Base-by-base conservation (phyloP, 352 stramenopile genomes). In the Phytophthora aleatoria region DNA sequence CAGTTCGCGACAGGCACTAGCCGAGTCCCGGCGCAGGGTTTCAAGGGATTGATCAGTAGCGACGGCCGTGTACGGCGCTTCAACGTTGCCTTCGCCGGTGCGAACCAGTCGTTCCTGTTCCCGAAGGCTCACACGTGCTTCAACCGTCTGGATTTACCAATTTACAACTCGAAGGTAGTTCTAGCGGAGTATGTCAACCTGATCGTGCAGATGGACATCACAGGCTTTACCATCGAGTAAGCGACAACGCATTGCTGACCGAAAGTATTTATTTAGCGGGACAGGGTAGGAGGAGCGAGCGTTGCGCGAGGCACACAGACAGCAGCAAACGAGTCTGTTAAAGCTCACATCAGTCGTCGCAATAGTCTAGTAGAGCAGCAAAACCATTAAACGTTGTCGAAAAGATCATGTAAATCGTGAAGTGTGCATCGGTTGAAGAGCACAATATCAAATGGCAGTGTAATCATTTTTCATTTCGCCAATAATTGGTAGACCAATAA, bases 191-290 rank as follows among this genome's bases (percentile, higher is more conserved):
- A 94, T 62, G 49, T 92, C 38, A 87, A 83, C 43, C 59, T 91
- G 57, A 97, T 98, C 28, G 98, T 99, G 42, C 94, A 97, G 59
- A 99, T 99, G 95, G 95, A 98, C 64, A 91, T 97, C 60, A 98
- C 95, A 8, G 95, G 97, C 31, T 99, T 99, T 73, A 92, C 82
- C 24, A 90, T 91, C 61, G 85, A 94, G 69, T 92, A 79, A 75
- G 50, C 12, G 36, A 42, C 30, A 54, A 47, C 12, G n/a, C 24
- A 26, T 64, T 56, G 50, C 39, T 53, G 58, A 45, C 43, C 28
- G 1, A 38, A 41, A 64, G 39, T 71, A 74, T 73, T 74, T 74
- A 74, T 71, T 73, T 59, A 72, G 47, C 50, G 42, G 27, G 52
- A 45, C 39, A 42, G 16, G 42, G 15, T 15, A 62, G 31, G 26